Evolutionary conservation across 148 eudicot species (phyloP).

Genomic region (Salicornia ramosissima): DNA sequence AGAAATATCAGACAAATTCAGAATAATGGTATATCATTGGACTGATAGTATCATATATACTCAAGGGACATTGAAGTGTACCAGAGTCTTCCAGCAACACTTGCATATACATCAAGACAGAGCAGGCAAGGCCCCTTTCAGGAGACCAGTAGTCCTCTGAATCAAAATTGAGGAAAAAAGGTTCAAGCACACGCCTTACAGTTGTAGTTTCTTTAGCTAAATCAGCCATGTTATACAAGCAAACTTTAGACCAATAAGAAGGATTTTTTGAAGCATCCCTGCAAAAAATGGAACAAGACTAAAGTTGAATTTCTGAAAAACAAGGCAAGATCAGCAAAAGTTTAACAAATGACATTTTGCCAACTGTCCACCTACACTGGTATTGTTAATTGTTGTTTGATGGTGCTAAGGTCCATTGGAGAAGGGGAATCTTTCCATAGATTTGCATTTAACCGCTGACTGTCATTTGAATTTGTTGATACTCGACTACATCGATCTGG

Average conservation of each 20-base stretch:
- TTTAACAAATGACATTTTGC: background rate
- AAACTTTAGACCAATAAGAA: constrained; percentile 78
- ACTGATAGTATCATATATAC: background rate
- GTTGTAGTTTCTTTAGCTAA: constrained; percentile 87
- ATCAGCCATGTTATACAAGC: constrained; percentile 74
- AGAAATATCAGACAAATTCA: constrained; percentile 12
- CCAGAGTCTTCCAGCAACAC: constrained; percentile 78
- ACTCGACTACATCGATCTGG: constrained; percentile 25
- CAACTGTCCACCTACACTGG: constrained; percentile 35
- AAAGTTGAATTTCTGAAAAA: constrained; percentile 8
- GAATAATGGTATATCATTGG: background rate
- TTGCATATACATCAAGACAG: constrained; percentile 67
- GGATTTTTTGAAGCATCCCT: constrained; percentile 73
- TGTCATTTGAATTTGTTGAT: constrained; percentile 27
- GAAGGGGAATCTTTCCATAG: constrained; percentile 23
- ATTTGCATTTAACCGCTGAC: constrained; percentile 21
- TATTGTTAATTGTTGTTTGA: constrained; percentile 40
- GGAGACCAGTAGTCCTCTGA: constrained; percentile 69
- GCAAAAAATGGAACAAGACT: constrained; percentile 12
- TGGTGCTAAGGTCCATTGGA: constrained; percentile 24
- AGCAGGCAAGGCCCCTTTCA: constrained; percentile 66
- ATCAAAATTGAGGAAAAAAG: constrained; percentile 72
- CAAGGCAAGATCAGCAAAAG: background rate
- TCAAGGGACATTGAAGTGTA: constrained; percentile 16
- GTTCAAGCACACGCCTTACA: constrained; percentile 82